Evolutionary conservation across 305 asterid genomes (phyloP).

Genomic region (Plantago rigida): DNA sequence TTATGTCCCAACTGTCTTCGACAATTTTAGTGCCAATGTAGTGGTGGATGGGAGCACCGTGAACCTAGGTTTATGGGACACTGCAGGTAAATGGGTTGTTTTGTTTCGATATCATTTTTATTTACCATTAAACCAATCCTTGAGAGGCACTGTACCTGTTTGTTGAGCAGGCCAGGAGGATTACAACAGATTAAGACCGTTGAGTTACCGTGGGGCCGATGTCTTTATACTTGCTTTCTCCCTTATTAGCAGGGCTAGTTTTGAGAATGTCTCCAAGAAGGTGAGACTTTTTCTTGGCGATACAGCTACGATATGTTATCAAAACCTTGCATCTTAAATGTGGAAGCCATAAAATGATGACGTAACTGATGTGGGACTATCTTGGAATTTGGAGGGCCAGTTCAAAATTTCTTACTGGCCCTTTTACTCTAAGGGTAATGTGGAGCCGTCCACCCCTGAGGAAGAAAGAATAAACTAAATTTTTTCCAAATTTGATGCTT

Average conservation of each 20-base stretch:
- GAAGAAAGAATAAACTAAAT: background rate
- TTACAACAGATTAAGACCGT: slow-evolving; percentile 38
- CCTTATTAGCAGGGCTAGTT: slow-evolving; percentile 50
- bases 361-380: background rate
- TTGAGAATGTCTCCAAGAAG: slow-evolving; percentile 49
- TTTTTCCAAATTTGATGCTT: background rate
- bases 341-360: background rate
- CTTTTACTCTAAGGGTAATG: background rate
- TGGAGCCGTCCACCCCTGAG: background rate
- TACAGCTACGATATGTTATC: background rate
- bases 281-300: slow-evolving; percentile 17
- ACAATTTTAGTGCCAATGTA: slow-evolving; percentile 55
- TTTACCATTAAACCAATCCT: slow-evolving; percentile 14
- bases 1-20: slow-evolving; percentile 53
- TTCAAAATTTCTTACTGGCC: background rate
- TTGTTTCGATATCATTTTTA: background rate
- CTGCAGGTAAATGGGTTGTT: slow-evolving; percentile 40
- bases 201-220: slow-evolving; percentile 47
- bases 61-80: slow-evolving; percentile 54
- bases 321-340: background rate
- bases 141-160: slow-evolving; percentile 5
- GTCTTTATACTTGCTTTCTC: slow-evolving; percentile 45
- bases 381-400: slow-evolving; percentile 1
- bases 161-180: slow-evolving; percentile 44
- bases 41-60: slow-evolving; percentile 51